Percentiles rank a stretch among this genome's conserved stretches.
phyloP scores from a whole-genome alignment of 169 alveolate genomes.

The Eimeria falciformis region DNA sequence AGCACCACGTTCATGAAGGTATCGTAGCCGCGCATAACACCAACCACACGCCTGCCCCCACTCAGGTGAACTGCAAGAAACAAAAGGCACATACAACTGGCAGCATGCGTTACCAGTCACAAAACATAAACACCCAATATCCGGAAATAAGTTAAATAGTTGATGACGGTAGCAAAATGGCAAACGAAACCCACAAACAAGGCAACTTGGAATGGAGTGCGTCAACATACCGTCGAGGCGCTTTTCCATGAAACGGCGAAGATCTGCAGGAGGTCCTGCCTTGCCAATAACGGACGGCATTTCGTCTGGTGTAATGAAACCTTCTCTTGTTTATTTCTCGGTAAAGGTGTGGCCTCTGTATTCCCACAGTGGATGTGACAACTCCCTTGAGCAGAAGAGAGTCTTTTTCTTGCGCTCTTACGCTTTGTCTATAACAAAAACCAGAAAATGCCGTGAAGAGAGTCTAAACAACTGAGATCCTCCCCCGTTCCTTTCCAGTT shows the following conservation, averaged over 20 bases:
- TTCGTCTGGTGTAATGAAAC: background rate
- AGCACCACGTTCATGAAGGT: slow-evolving; percentile 98
- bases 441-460: too few species aligned
- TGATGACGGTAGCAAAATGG: background rate
- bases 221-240: slow-evolving; percentile 89
- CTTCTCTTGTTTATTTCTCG: too few species aligned
- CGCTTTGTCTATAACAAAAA: too few species aligned
- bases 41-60: slow-evolving; percentile 95
- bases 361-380: too few species aligned
- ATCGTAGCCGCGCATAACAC: slow-evolving; percentile 98
- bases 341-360: too few species aligned
- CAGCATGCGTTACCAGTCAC: background rate
- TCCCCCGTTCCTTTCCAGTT: too few species aligned
- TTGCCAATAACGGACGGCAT: slow-evolving; percentile 85
- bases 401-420: too few species aligned
- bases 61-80: slow-evolving; percentile 87
- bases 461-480: too few species aligned
- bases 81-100: background rate
- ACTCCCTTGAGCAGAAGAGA: too few species aligned
- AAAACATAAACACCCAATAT: background rate
- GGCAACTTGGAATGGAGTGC: background rate
- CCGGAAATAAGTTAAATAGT: background rate
- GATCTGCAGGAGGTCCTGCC: slow-evolving; percentile 92
- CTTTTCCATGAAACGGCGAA: slow-evolving; percentile 93
- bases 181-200: background rate